These are phyloP conservation scores for Yamadazyma sp. DNA, from an alignment of 805 yeast genomes.

Conservation along the genomic window DNA sequence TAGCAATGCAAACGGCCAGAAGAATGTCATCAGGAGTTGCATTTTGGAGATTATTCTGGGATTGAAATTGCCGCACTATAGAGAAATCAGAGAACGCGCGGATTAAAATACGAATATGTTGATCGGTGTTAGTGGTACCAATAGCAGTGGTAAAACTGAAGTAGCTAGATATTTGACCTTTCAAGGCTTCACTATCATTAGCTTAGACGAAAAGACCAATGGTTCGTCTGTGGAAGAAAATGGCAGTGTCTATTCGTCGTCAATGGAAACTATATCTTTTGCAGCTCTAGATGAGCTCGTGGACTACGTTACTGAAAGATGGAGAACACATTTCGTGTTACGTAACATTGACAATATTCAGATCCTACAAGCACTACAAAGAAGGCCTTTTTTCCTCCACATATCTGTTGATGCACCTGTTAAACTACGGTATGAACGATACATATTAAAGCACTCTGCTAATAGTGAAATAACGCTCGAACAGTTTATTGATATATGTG, in stretches of 20 bases:
- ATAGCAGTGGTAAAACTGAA: slow-evolving; percentile 65
- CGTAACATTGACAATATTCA: slow-evolving; percentile 45
- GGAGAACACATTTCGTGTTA: slow-evolving; percentile 64
- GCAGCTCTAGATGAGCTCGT: slow-evolving; percentile 45
- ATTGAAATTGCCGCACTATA: background rate
- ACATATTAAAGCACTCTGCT: slow-evolving; percentile 12
- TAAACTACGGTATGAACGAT: slow-evolving; percentile 43
- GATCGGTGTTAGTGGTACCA: slow-evolving; percentile 72
- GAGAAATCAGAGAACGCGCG: slow-evolving; percentile 1
- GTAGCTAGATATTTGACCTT: slow-evolving; percentile 56
- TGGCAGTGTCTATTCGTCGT: slow-evolving; percentile 1
- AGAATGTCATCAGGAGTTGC: slow-evolving; percentile 1
- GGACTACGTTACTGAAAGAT: slow-evolving; percentile 62
- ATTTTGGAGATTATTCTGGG: background rate
- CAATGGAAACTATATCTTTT: slow-evolving; percentile 27
- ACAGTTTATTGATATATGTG: slow-evolving; percentile 36
- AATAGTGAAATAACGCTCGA: slow-evolving; percentile 21
- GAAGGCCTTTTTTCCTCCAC: slow-evolving; percentile 84
- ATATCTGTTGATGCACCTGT: slow-evolving; percentile 75
- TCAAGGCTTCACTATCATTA: slow-evolving; percentile 50
- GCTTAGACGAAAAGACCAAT: slow-evolving; percentile 6
- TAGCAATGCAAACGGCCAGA: background rate
- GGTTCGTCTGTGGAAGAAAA: background rate
- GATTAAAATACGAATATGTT: slow-evolving; percentile 46
- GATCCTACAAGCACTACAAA: slow-evolving; percentile 48